A percentile compares a stretch with the other conserved stretches of the same genome.
Conservation (phyloP, 1,284 basidiomycete genomes). For the Rhodotorula sp. region DNA sequence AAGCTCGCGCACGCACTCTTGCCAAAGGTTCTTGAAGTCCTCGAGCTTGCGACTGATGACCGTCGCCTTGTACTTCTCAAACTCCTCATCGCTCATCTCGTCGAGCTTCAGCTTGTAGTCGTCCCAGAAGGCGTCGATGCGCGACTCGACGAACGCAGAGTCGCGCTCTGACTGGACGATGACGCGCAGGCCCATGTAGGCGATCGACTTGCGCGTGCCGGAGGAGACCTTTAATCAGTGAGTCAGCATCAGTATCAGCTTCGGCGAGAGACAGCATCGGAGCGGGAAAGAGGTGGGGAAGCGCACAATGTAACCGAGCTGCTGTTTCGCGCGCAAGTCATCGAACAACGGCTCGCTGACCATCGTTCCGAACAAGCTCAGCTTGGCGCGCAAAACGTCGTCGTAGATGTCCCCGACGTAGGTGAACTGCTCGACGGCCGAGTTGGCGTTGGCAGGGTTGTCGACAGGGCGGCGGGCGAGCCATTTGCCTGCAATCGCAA, state of each 20-base stretch:
- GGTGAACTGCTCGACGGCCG: slow-evolving; percentile 60
- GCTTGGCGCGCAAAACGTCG: slow-evolving; percentile 50
- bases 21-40: slow-evolving; percentile 66
- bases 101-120: slow-evolving; percentile 58
- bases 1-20: slow-evolving; percentile 54
- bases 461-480: slow-evolving; percentile 69
- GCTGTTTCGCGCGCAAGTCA: slow-evolving; percentile 89
- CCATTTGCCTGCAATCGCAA: slow-evolving; percentile 55
- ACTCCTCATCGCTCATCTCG: slow-evolving; percentile 62
- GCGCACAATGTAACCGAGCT: slow-evolving; percentile 78
- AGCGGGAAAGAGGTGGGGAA: slow-evolving; percentile 51
- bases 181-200: slow-evolving; percentile 76
- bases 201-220: slow-evolving; percentile 56
- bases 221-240: slow-evolving; percentile 30
- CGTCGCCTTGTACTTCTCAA: slow-evolving; percentile 60
- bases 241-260: not conserved
- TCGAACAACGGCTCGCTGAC: slow-evolving; percentile 90
- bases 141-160: slow-evolving; percentile 78
- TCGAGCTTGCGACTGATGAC: slow-evolving; percentile 70
- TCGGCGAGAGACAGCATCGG: too few relatives aligned
- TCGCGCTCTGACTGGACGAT: slow-evolving; percentile 86
- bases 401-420: slow-evolving; percentile 62
- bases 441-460: slow-evolving; percentile 86
- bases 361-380: slow-evolving; percentile 60
- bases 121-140: slow-evolving; percentile 79